Evolutionary conservation across 2,329 filamentous ascomycete genomes (phyloP), one percentile per base, ranked within the genome.

Genomic region (Pseudogymnoascus sp.): DNA sequence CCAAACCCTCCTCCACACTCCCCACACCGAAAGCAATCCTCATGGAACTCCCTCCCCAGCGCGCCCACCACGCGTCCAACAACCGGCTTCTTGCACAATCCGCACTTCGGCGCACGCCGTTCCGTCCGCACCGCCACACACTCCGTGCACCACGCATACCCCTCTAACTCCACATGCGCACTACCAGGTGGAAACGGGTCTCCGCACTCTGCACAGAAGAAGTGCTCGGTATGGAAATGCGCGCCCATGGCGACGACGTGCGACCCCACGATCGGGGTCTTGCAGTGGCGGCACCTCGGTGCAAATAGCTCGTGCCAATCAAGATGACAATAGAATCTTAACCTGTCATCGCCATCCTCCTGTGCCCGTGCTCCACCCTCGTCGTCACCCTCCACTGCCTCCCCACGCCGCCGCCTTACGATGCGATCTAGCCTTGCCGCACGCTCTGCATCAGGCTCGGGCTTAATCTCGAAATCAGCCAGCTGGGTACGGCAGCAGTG

Each of bases 171-270:
- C 63, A 99, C 87, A 71, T 88, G 86, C 53, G 85, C 88, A 77
- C 82, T 83, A 65, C 83, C 84, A 59, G 81, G 80, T 68, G 82
- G 91, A 73, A 99, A 99, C 0, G 95, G 93, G 77, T 99, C 93
- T 68, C 95, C 95, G 74, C 95, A 99, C 80, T 99, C 92, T 44
- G 95, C 95, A 73, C 95, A 99, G 83, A 99, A 99, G 79, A 99
- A 99, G 77, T 99, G 95, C 0, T 95, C 95, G 62, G 90, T 90
- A 75, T 99, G 95, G 90, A 91, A 99, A 77, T 96, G 92, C n/a
- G 88, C 85, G 1, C 95, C 95, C 63, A 96, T 91, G 1, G 95
- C 95, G 13, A 97, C 88, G 33, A 97, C 88, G 68, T 97, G 91
- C 76, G 97, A 93, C 44, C 93, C 93, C 69, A 97, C 87, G 71